These are phyloP conservation scores for Alternaria burnsii DNA, from an alignment of 2,329 filamentous ascomycete species.

Conservation along the genomic window DNA sequence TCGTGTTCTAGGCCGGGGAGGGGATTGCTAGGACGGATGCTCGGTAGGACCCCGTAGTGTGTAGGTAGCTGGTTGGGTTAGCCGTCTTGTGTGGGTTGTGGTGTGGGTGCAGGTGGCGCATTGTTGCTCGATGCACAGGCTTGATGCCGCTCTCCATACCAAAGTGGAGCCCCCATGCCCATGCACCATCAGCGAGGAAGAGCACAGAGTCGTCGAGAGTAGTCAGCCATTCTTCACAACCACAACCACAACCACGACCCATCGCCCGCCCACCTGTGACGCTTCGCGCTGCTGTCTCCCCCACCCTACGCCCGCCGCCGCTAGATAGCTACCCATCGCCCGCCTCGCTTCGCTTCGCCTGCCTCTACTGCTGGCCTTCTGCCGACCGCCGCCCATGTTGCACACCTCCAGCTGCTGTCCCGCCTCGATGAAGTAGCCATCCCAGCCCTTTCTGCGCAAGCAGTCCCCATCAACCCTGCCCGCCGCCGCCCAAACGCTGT, in stretches of 20 bases:
- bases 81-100: not conserved
- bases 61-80: not conserved
- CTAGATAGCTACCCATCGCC: not conserved
- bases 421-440: conserved; percentile 52
- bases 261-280: not conserved
- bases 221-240: not conserved
- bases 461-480: conserved; percentile 35
- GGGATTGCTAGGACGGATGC: not conserved
- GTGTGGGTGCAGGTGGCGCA: conserved; percentile 18
- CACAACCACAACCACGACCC: not conserved
- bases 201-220: not conserved
- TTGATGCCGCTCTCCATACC: conserved; percentile 19
- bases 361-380: conserved; percentile 3
- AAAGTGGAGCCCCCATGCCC: conserved; percentile 12
- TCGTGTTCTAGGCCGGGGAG: conserved; percentile 6
- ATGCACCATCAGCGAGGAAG: not conserved
- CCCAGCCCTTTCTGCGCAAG: conserved; percentile 45
- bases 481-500: conserved; percentile 6
- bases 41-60: conserved; percentile 15
- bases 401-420: conserved; percentile 31
- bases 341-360: conserved; percentile 10
- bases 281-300: not conserved
- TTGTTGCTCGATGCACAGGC: conserved; percentile 10
- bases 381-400: conserved; percentile 29
- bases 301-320: not conserved